These are phyloP conservation scores for Coniella vitis DNA, from an alignment of 2,329 filamentous ascomycete genomes.

Conservation along the genomic window DNA sequence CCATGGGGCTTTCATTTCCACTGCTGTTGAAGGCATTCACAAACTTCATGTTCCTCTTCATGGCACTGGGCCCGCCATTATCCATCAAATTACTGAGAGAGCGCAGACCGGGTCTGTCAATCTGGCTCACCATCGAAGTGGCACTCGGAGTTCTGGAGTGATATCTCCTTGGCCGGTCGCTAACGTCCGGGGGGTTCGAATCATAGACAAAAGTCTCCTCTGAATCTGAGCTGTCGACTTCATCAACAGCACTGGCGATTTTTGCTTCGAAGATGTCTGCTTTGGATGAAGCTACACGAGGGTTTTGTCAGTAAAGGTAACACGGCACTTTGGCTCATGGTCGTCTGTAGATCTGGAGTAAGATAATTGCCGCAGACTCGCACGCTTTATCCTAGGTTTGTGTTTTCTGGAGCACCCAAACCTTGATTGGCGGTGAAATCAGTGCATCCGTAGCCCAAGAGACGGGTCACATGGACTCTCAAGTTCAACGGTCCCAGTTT, in stretches of 20 bases:
- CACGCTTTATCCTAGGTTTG: conserved; percentile 25
- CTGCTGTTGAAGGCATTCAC: conserved; percentile 69
- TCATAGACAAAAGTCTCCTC: conserved; percentile 99
- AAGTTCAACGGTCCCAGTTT: conserved; percentile 36
- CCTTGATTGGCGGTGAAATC: conserved; percentile 29
- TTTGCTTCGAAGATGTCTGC: conserved; percentile 98
- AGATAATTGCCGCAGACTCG: conserved; percentile 20
- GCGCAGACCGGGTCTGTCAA: conserved; percentile 53
- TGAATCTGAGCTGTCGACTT: conserved; percentile 92
- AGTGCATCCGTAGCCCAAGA: conserved; percentile 24
- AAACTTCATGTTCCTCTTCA: conserved; percentile 95
- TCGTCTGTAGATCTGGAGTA: conserved; percentile 22
- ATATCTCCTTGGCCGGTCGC: conserved; percentile 63
- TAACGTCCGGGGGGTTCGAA: conserved; percentile 75
- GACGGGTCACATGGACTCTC: conserved; percentile 32
- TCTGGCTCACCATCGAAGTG: conserved; percentile 71
- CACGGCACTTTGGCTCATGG: conserved; percentile 31
- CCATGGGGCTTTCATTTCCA: conserved; percentile 45
- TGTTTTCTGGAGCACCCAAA: too few species aligned
- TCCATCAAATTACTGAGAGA: conserved; percentile 65
- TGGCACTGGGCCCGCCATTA: conserved; percentile 41
- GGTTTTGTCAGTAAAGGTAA: conserved; percentile 39
- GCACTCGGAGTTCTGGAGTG: conserved; percentile 94
- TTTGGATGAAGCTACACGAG: conserved; percentile 72
- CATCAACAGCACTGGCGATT: conserved; percentile 90